Percentiles rank a stretch among this genome's conserved stretches.
phyloP scores from a whole-genome alignment of 345 rosid genomes.

The Linum trigynum region DNA sequence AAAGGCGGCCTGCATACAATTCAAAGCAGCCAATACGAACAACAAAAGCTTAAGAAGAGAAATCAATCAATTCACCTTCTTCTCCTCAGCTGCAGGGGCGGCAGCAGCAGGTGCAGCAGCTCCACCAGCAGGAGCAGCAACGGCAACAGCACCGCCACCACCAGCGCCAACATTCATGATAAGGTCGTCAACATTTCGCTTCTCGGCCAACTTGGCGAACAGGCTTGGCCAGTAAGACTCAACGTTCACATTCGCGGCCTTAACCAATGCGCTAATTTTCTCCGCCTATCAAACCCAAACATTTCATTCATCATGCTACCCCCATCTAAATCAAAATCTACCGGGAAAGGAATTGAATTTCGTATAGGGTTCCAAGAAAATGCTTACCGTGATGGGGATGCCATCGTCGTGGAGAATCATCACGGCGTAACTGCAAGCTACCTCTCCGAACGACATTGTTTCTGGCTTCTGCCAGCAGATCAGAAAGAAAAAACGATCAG shows the following conservation, averaged over 20 bases:
- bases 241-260: constrained; percentile 42
- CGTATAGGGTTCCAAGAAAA: not conserved
- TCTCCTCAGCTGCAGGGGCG: constrained; percentile 55
- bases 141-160: constrained; percentile 53
- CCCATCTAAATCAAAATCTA: not conserved
- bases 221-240: constrained; percentile 84
- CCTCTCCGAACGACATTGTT: constrained; percentile 40
- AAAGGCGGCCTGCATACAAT: too few species aligned
- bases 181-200: constrained; percentile 53
- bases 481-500: not conserved
- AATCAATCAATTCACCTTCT: constrained; percentile 40
- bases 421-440: constrained; percentile 59
- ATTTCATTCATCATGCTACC: not conserved
- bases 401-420: constrained; percentile 55
- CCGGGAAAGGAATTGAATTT: not conserved
- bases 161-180: constrained; percentile 67
- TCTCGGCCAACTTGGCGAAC: constrained; percentile 77
- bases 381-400: constrained; percentile 43
- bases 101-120: constrained; percentile 36
- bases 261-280: constrained; percentile 22
- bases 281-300: not conserved
- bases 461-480: not conserved
- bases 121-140: constrained; percentile 36
- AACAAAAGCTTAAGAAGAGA: too few species aligned
- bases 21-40: not conserved